Base-by-base conservation (phyloP, 768 basidiomycete species). In the Postia placenta region DNA sequence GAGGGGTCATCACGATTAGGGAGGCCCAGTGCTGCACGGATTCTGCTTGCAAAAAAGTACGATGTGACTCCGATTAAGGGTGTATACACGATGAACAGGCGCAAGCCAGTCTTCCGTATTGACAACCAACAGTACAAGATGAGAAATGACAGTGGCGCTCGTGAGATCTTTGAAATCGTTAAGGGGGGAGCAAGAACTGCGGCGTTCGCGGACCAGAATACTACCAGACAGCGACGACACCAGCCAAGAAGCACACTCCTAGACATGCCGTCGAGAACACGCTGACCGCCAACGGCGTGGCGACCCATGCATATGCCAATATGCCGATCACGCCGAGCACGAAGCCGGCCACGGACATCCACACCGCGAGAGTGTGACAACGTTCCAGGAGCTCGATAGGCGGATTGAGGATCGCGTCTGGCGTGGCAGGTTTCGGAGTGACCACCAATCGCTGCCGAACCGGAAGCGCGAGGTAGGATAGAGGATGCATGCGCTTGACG, bases 261-360 rank as follows among this genome's bases (percentile, higher is more conserved):
- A 64, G 44, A 41, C 56, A 60, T 9, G 47, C 59, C 33, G 58
- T 61, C 27, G 55, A 53, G 38, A 60, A 60, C 22, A 54, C 57
- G 12, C 52, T 52, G 15, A 62, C 36, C 15, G 56, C 51, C 15
- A 48, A 9, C 14, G 63, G 56, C 28, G 62, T 45, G 30, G 50
- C 40, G 20, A 56, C 54, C 63, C 60, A 64, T 27, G 58, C 56
- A 48, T 57, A 62, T 30, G 53, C 49, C 17, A 57, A 24, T 12
- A 55, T 55, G 12, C 59, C 59, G 37, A 57, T 7, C 11, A 60
- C 42, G 19, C 50, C 56, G 27, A 60, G 50, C 25, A 57, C 15
- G 42, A 60, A 57, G 0, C 59, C 63, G 19, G 56, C 22, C 17
- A 53, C 47, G 1, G 59, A 45, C 54, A 60, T 50, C 30, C 43